These are phyloP conservation scores for Gilbertella persicaria DNA, from an alignment of 371 early-diverging fungal genomes.

Conservation along the genomic window DNA sequence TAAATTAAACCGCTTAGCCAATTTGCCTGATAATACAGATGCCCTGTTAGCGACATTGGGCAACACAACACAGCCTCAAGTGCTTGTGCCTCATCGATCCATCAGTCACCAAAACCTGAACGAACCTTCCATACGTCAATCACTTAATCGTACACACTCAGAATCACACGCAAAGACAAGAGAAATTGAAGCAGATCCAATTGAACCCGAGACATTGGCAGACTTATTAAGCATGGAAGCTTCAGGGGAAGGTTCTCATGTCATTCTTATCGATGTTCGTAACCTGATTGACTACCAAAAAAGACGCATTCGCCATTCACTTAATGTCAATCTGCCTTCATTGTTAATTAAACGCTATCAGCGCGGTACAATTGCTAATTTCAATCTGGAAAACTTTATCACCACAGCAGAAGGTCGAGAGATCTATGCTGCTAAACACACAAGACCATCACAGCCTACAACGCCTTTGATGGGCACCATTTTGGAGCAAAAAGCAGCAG, in stretches of 20 bases:
- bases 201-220: conserved; percentile 26
- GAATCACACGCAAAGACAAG: conserved; percentile 14
- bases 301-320: conserved; percentile 40
- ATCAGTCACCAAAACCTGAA: conserved; percentile 34
- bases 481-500: conserved; percentile 29
- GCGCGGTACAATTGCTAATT: conserved; percentile 59
- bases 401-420: conserved; percentile 63
- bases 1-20: conserved; percentile 12
- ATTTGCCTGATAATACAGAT: conserved; percentile 6
- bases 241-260: conserved; percentile 1
- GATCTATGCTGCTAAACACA: conserved; percentile 25
- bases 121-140: conserved; percentile 6
- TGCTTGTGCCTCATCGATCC: conserved; percentile 32
- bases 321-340: conserved; percentile 67
- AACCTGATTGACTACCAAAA: conserved; percentile 46
- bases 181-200: conserved; percentile 11
- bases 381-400: conserved; percentile 64
- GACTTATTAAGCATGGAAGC: conserved; percentile 12
- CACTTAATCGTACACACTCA: conserved; percentile 19
- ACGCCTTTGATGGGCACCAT: conserved; percentile 11
- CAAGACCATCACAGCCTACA: not conserved
- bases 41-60: conserved; percentile 14
- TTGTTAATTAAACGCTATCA: conserved; percentile 62
- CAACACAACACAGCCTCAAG: not conserved
- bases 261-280: conserved; percentile 51